A percentile compares a stretch with the other conserved stretches of the same genome.
phyloP scores from a whole-genome alignment of 805 yeast species.

The Starmera quercuum region DNA sequence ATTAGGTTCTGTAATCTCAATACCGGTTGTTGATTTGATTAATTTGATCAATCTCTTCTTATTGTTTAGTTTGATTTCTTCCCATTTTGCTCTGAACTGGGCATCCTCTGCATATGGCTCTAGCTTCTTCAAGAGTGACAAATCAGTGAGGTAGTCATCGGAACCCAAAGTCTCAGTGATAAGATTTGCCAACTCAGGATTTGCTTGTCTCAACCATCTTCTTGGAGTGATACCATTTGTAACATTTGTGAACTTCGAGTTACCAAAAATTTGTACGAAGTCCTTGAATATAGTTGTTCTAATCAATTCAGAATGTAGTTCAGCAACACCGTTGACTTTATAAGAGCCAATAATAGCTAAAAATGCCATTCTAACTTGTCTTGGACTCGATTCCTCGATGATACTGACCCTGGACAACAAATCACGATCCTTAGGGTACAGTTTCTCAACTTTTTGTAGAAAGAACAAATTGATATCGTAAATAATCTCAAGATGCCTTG shows the following conservation, averaged over 20 bases:
- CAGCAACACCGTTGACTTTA: conserved; percentile 94
- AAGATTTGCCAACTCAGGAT: conserved; percentile 69
- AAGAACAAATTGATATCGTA: conserved; percentile 78
- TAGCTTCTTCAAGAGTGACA: conserved; percentile 58
- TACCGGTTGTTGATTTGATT: conserved; percentile 53
- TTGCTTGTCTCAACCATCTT: conserved; percentile 93
- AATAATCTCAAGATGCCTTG: conserved; percentile 86
- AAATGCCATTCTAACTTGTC: conserved; percentile 87
- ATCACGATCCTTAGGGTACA: conserved; percentile 65
- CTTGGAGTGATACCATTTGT: conserved; percentile 95
- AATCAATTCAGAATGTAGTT: conserved; percentile 85
- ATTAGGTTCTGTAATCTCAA: conserved; percentile 53
- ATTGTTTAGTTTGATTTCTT: conserved; percentile 58
- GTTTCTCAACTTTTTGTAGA: conserved; percentile 64
- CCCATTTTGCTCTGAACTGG: conserved; percentile 66
- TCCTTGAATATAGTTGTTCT: conserved; percentile 86
- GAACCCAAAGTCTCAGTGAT: conserved; percentile 67
- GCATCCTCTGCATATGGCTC: conserved; percentile 62
- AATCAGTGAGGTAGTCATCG: conserved; percentile 60
- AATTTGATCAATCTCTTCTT: conserved; percentile 60
- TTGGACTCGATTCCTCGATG: conserved; percentile 74
- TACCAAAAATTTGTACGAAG: conserved; percentile 76
- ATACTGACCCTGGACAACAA: conserved; percentile 67
- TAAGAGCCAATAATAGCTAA: conserved; percentile 90
- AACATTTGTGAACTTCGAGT: conserved; percentile 80